Percentiles rank a stretch among this genome's conserved stretches.
phyloP scores from a whole-genome alignment of 2,329 filamentous ascomycete genomes.

The Truncatella angustata region DNA sequence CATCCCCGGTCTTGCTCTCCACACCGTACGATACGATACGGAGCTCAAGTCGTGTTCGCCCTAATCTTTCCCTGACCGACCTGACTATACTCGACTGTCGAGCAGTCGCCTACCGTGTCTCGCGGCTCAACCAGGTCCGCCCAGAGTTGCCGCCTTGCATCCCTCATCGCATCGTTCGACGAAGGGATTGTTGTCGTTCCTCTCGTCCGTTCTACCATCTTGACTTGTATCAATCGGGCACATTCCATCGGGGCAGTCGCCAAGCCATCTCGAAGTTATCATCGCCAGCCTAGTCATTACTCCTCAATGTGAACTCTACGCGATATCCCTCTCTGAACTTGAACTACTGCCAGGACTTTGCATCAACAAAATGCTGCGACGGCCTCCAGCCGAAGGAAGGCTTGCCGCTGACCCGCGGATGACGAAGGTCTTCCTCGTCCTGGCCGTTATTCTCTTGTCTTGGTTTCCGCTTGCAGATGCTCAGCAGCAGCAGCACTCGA shows the following conservation, averaged over 20 bases:
- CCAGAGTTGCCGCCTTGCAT: too few species aligned
- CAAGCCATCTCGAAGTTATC: background rate
- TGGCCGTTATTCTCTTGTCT: constrained; percentile 49
- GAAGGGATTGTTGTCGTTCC: too few species aligned
- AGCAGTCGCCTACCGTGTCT: too few species aligned
- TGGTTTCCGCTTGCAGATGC: constrained; percentile 47
- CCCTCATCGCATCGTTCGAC: too few species aligned
- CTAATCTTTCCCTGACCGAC: too few species aligned
- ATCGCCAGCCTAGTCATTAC: background rate
- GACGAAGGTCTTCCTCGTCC: constrained; percentile 39
- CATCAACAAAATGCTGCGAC: constrained; percentile 51
- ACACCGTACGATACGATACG: constrained; percentile 1
- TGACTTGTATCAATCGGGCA: background rate
- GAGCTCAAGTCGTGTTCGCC: too few species aligned
- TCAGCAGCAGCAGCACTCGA: constrained; percentile 52
- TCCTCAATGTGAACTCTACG: constrained; percentile 8
- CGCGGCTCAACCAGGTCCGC: too few species aligned
- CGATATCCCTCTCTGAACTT: background rate
- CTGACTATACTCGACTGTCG: too few species aligned
- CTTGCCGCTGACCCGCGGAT: constrained; percentile 37
- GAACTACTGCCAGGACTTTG: constrained; percentile 17
- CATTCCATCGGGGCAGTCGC: background rate
- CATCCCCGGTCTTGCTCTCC: background rate
- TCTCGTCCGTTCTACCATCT: too few species aligned
- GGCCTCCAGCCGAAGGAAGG: constrained; percentile 54